These are phyloP conservation scores for Leucosporidium scottii DNA, from an alignment of 768 basidiomycete genomes.

Conservation along the genomic window DNA sequence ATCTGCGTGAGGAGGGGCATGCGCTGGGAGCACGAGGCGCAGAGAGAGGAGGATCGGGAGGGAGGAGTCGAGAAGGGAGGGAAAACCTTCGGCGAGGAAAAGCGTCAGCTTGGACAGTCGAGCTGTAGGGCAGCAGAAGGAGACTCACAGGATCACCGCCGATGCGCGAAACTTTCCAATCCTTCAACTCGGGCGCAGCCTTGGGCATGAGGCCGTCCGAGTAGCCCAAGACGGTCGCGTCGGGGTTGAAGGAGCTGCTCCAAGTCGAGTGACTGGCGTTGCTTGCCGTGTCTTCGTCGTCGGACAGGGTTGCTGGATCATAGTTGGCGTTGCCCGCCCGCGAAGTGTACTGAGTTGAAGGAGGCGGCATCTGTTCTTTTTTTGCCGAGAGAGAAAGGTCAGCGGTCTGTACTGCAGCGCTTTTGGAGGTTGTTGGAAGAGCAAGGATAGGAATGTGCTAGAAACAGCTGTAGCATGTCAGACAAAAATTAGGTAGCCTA, in stretches of 20 bases:
- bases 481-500: conserved; percentile 28
- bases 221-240: conserved; percentile 25
- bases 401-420: neutral
- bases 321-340: conserved; percentile 12
- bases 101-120: neutral
- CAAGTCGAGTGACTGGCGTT: conserved; percentile 16
- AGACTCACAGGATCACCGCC: conserved; percentile 27
- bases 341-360: conserved; percentile 8
- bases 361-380: neutral
- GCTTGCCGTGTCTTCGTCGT: conserved; percentile 24
- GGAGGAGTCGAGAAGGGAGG: conserved; percentile 7
- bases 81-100: conserved; percentile 12
- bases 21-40: conserved; percentile 61
- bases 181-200: neutral
- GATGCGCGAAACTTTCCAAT: conserved; percentile 23
- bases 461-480: neutral
- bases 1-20: conserved; percentile 81
- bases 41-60: conserved; percentile 38
- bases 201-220: conserved; percentile 14
- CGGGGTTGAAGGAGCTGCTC: conserved; percentile 7
- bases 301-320: conserved; percentile 24
- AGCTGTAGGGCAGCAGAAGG: neutral
- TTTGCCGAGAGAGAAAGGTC: neutral
- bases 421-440: neutral
- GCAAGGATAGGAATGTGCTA: neutral